phyloP scores from a whole-genome alignment of 2,329 filamentous ascomycete genomes.

The Aspergillus japonicus region DNA sequence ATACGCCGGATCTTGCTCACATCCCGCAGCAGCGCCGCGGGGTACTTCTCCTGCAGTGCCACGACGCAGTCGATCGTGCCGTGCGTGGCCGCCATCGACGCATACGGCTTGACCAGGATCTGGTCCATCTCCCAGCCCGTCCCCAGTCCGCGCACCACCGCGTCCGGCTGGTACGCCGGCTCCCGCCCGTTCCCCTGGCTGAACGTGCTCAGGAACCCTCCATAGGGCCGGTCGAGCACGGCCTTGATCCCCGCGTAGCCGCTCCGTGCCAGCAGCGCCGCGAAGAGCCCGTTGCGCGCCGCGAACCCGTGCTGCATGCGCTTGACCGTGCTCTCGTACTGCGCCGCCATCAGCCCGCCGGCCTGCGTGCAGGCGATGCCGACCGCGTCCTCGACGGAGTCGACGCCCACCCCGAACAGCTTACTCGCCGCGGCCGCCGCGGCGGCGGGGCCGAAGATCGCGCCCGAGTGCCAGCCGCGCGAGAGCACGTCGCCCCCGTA shows the following conservation, averaged over 20 bases:
- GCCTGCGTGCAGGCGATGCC: slow-evolving; percentile 45
- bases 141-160: slow-evolving; percentile 36
- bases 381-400: slow-evolving; percentile 35
- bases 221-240: slow-evolving; percentile 44
- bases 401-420: slow-evolving; percentile 31
- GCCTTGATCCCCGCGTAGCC: slow-evolving; percentile 46
- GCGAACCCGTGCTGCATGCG: slow-evolving; percentile 50
- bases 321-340: slow-evolving; percentile 46
- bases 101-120: slow-evolving; percentile 35
- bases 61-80: not conserved
- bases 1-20: not conserved
- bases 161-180: slow-evolving; percentile 27
- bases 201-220: slow-evolving; percentile 44
- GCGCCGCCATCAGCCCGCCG: slow-evolving; percentile 43
- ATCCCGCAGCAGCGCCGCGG: not conserved
- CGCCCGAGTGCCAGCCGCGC: slow-evolving; percentile 43
- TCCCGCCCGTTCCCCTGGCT: slow-evolving; percentile 28
- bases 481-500: slow-evolving; percentile 40
- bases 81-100: not conserved
- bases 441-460: slow-evolving; percentile 40
- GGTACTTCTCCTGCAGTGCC: not conserved
- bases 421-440: slow-evolving; percentile 33
- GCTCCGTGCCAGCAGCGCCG: slow-evolving; percentile 36
- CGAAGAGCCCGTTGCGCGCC: slow-evolving; percentile 44
- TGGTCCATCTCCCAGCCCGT: slow-evolving; percentile 36